Percentiles rank a stretch among this genome's conserved stretches.
phyloP scores from a whole-genome alignment of 495 filamentous ascomycete species.

The Talaromyces thailandensis region DNA sequence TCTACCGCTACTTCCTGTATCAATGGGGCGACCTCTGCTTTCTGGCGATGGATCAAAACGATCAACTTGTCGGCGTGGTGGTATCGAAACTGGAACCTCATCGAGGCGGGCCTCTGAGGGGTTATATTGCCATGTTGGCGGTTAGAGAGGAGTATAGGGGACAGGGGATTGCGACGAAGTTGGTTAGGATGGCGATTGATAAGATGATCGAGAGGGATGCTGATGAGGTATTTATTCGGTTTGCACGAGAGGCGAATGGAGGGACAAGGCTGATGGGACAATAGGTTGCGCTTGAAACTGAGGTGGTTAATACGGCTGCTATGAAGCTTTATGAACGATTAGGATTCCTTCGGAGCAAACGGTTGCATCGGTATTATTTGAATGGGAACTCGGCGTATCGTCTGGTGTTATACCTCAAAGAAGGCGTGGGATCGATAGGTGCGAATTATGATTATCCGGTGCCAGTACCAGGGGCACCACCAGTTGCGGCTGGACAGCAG shows the following conservation, averaged over 20 bases:
- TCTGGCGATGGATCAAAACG: slow-evolving; percentile 60
- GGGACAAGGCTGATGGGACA: neutral
- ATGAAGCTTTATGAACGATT: slow-evolving; percentile 91
- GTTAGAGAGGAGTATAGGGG: slow-evolving; percentile 71
- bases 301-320: slow-evolving; percentile 85
- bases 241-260: neutral
- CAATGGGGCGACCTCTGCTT: slow-evolving; percentile 97
- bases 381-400: slow-evolving; percentile 94
- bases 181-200: slow-evolving; percentile 87
- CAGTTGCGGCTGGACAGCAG: no score
- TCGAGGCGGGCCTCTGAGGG: slow-evolving; percentile 67
- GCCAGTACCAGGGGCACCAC: neutral
- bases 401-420: slow-evolving; percentile 74
- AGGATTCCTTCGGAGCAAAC: slow-evolving; percentile 88
- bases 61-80: slow-evolving; percentile 73
- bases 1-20: slow-evolving; percentile 97
- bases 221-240: slow-evolving; percentile 54
- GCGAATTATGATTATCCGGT: slow-evolving; percentile 2
- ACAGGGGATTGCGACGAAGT: slow-evolving; percentile 78
- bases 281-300: slow-evolving; percentile 88
- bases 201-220: slow-evolving; percentile 77
- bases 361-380: slow-evolving; percentile 89
- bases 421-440: slow-evolving; percentile 34
- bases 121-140: slow-evolving; percentile 98
- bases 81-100: slow-evolving; percentile 93